A percentile compares a stretch with the other conserved stretches of the same genome.
Conservation (phyloP, 306 rosid genomes). For the Sechiopsis laciniata region DNA sequence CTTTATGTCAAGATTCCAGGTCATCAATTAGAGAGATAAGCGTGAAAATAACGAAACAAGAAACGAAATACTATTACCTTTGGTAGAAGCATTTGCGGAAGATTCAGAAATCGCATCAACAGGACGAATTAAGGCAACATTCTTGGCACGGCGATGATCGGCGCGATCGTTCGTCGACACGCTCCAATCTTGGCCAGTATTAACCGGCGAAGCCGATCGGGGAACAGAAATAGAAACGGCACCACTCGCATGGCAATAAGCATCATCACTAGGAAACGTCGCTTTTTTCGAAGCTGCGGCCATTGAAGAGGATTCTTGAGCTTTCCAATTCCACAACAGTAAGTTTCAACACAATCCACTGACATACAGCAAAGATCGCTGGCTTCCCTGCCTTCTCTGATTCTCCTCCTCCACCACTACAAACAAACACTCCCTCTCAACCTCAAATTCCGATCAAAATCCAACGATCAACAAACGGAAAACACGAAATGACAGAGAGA, state of each 20-base stretch:
- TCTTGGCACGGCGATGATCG: constrained; percentile 38
- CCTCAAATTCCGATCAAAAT: neutral
- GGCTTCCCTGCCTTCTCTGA: constrained; percentile 14
- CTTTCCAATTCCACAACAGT: constrained; percentile 53
- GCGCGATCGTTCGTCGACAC: constrained; percentile 29
- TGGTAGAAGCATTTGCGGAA: constrained; percentile 48
- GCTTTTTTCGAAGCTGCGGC: constrained; percentile 86
- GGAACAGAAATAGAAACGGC: constrained; percentile 25
- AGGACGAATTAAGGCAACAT: constrained; percentile 45
- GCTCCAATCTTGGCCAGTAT: constrained; percentile 45
- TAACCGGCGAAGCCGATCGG: constrained; percentile 27
- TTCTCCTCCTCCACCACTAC: constrained; percentile 21
- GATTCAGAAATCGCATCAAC: constrained; percentile 45
- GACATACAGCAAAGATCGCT: constrained; percentile 64
- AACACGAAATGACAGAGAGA: neutral
- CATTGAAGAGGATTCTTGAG: constrained; percentile 73
- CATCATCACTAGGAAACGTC: constrained; percentile 36
- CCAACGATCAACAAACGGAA: neutral
- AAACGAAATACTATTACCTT: constrained; percentile 36
- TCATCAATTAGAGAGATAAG: constrained; percentile 16
- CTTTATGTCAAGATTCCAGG: constrained; percentile 20
- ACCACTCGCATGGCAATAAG: constrained; percentile 24
- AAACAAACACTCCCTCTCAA: constrained; percentile 11
- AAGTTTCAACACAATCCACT: constrained; percentile 48
- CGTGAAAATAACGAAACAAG: neutral